These are phyloP conservation scores for Endotrypanum monterogeii DNA, from an alignment of 208 protist genomes.

Conservation along the genomic window DNA sequence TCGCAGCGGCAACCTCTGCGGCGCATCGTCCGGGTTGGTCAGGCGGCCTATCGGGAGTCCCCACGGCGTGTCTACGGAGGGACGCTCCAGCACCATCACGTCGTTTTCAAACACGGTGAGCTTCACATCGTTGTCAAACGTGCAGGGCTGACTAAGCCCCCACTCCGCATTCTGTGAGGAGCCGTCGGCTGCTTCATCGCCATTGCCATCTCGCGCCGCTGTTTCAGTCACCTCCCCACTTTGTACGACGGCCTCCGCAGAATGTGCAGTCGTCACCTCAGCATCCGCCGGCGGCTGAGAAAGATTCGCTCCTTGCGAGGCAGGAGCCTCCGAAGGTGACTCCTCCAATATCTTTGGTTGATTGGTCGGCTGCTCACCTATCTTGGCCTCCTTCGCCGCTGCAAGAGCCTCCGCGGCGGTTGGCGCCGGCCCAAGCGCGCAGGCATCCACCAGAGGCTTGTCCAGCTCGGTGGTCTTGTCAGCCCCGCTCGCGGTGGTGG, in stretches of 20 bases:
- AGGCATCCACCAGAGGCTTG: constrained; percentile 15
- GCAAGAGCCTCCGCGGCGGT: constrained; percentile 1
- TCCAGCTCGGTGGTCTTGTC: constrained; percentile 7
- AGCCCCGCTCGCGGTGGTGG: background rate
- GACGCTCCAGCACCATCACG: constrained; percentile 63
- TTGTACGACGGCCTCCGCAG: background rate
- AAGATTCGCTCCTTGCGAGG: background rate
- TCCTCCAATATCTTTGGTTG: background rate
- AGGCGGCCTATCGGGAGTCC: constrained; percentile 42
- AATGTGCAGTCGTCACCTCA: background rate
- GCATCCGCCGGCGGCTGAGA: background rate
- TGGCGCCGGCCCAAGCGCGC: background rate
- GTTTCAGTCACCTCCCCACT: background rate
- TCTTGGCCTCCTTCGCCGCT: background rate
- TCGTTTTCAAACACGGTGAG: constrained; percentile 38
- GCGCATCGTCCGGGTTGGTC: constrained; percentile 8
- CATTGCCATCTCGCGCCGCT: background rate
- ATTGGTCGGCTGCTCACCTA: background rate
- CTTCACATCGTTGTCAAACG: constrained; percentile 55
- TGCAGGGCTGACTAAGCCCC: constrained; percentile 18
- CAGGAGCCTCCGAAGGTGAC: background rate
- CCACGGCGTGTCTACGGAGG: constrained; percentile 47
- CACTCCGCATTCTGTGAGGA: background rate
- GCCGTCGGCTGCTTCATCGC: too few relatives aligned
- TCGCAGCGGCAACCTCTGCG: constrained; percentile 19